These are phyloP conservation scores for Candida smagusa DNA, from an alignment of 1,139 yeast genomes.

Conservation along the genomic window DNA sequence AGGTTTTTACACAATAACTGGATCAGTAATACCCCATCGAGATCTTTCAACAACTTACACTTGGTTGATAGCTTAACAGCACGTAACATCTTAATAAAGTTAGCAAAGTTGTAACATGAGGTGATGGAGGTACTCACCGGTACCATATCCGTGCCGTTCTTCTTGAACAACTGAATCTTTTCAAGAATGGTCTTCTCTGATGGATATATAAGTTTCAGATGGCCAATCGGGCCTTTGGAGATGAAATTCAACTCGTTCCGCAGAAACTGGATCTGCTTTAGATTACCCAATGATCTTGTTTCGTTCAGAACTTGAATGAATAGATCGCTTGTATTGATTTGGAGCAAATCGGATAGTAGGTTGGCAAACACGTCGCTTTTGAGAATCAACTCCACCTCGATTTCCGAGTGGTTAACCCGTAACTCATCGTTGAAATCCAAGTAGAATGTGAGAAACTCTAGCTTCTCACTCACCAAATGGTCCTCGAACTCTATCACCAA, in stretches of 20 bases:
- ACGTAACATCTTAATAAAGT: conserved; percentile 50
- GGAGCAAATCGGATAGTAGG: conserved; percentile 64
- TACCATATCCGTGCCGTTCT: conserved; percentile 12
- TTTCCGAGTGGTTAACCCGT: conserved; percentile 44
- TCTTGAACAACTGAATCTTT: conserved; percentile 25
- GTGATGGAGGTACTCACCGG: conserved; percentile 22
- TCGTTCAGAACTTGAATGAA: conserved; percentile 42
- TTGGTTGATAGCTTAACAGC: conserved; percentile 57
- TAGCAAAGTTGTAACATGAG: conserved; percentile 51
- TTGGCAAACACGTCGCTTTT: conserved; percentile 64
- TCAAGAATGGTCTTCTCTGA: conserved; percentile 62
- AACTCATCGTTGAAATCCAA: conserved; percentile 32
- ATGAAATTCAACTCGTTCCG: conserved; percentile 47
- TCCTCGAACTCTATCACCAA: conserved; percentile 73
- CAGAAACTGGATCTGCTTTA: conserved; percentile 11
- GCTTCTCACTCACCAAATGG: conserved; percentile 60
- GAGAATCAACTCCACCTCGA: conserved; percentile 63
- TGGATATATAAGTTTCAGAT: conserved; percentile 66
- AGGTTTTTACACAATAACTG: conserved; percentile 40
- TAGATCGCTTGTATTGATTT: conserved; percentile 59
- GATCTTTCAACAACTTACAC: conserved; percentile 59
- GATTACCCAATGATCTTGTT: conserved; percentile 12
- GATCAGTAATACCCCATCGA: conserved; percentile 49
- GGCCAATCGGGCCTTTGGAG: conserved; percentile 67
- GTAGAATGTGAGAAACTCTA: conserved; percentile 64